Base-by-base conservation (phyloP, 1,284 basidiomycete species). In the Cryptococcus maquisensis region DNA sequence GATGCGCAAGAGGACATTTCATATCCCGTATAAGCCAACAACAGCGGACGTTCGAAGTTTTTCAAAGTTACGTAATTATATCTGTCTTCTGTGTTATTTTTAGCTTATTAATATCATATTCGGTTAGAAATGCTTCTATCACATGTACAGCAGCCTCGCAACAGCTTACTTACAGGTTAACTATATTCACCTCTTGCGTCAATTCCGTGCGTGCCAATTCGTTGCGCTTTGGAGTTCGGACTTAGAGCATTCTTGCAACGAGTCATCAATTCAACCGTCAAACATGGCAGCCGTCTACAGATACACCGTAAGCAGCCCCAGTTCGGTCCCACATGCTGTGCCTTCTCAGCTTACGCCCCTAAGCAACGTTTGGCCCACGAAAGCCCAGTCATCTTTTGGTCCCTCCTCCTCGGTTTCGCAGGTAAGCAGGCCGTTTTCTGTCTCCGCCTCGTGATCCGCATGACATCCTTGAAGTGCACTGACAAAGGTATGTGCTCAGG, bases 331-430 rank as follows among this genome's bases (percentile, higher is more conserved):
- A 32, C 39, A 8, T 21, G 8, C 28, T 10, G 8, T 21, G 9
- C 39, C 39, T 8, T 21, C 15, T 16, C 39, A n/a, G 39, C 39
- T 40, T 2, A 40, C 7, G 10, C 39, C 39, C 15, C 16, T 18
- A 41, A 85, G 83, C 84, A 84, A 82, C 84, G 87, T 58, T 83
- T 86, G 68, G 90, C 92, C 37, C 94, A 97, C 79, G 92, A 96
- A 78, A 85, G 85, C 66, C 92, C 93, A 37, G 88, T 90, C 68
- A 84, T 96, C 74, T 94, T 95, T 80, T 96, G 86, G 79, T 89
- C 91, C 7, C 81, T 87, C 71, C 75, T 49, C 48, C 60, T 64
- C 51, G 69, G 70, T 54, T 70, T 67, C 64, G 47, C 64, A 23
- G 68, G 69, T 71, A 60, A 35, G 67, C 66, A 36, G 18, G 15